Percentiles rank a stretch among this genome's conserved stretches.
Conservation (phyloP, 768 basidiomycete genomes). For the Russula sp. region DNA sequence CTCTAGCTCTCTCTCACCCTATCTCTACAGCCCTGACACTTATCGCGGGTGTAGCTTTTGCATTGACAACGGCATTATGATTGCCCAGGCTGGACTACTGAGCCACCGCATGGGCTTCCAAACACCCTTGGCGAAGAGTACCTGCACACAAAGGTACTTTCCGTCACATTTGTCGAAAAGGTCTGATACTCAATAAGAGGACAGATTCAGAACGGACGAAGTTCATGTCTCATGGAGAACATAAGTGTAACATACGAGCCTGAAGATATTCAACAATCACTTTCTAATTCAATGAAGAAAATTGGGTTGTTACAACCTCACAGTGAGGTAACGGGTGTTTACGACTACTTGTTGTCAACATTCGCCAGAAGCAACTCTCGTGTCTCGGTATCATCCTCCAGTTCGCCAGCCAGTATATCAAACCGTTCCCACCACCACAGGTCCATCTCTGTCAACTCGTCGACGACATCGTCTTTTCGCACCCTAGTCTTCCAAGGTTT, state of each 20-base stretch:
- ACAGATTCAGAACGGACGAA: constrained; percentile 91
- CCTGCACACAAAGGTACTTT: constrained; percentile 85
- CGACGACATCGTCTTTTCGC: constrained; percentile 41
- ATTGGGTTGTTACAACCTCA: neutral
- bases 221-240: constrained; percentile 89
- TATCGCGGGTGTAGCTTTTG: constrained; percentile 58
- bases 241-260: constrained; percentile 35
- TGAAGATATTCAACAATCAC: neutral
- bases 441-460: constrained; percentile 53
- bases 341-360: constrained; percentile 39
- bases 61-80: constrained; percentile 99
- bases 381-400: constrained; percentile 48
- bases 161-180: neutral
- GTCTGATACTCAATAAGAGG: constrained; percentile 1
- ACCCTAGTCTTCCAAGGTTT: constrained; percentile 78
- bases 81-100: constrained; percentile 94
- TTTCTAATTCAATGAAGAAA: neutral
- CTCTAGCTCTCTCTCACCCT: neutral
- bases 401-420: constrained; percentile 40
- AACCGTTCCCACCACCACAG: constrained; percentile 82
- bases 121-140: constrained; percentile 75
- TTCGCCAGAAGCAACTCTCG: constrained; percentile 52
- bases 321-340: neutral
- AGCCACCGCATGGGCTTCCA: constrained; percentile 85
- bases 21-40: neutral